phyloP scores from a whole-genome alignment of 2,329 filamentous ascomycete species.

The Cladosporium sp. region DNA sequence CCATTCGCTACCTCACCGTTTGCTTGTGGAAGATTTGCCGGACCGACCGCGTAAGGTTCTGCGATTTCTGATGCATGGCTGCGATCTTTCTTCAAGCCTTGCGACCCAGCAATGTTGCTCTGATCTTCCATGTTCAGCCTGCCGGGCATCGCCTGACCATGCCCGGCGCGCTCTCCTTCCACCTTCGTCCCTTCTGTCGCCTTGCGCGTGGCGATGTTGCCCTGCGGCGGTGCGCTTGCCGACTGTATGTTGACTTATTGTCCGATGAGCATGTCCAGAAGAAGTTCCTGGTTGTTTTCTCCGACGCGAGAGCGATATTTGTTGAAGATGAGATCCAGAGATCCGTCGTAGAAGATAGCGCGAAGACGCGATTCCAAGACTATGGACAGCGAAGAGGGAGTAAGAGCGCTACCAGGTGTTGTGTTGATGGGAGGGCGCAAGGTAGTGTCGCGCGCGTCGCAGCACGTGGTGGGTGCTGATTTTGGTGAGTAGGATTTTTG shows the following conservation, averaged over 20 bases:
- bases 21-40: conserved; percentile 17
- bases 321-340: neutral
- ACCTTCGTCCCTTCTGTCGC: conserved; percentile 23
- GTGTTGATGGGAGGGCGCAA: neutral
- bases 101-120: conserved; percentile 39
- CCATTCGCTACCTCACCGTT: conserved; percentile 9
- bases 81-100: conserved; percentile 36
- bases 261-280: conserved; percentile 3
- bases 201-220: conserved; percentile 22
- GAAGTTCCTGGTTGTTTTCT: neutral
- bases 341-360: neutral
- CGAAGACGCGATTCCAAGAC: neutral
- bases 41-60: conserved; percentile 23
- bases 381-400: neutral
- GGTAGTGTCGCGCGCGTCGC: conserved; percentile 2
- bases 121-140: conserved; percentile 50
- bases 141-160: conserved; percentile 46
- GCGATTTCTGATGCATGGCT: conserved; percentile 29
- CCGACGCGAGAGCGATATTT: neutral
- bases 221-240: conserved; percentile 21
- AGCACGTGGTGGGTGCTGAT: neutral
- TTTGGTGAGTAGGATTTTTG: neutral
- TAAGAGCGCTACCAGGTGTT: neutral
- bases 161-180: conserved; percentile 23
- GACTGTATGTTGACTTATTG: conserved; percentile 31